Percentiles rank a stretch among this genome's conserved stretches.
Conservation (phyloP, 1,139 yeast species). For the Candida sp. region DNA sequence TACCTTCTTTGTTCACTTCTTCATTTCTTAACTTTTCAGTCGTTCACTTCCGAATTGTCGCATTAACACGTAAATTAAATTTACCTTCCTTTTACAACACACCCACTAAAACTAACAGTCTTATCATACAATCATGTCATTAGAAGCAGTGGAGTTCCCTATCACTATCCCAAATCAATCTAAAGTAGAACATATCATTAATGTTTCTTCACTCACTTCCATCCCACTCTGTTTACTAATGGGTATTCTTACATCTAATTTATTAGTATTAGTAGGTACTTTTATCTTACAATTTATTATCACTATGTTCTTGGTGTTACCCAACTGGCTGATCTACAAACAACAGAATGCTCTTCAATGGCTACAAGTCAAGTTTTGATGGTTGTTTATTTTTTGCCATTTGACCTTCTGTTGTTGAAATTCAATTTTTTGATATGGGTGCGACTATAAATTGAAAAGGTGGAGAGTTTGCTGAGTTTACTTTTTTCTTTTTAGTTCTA, state of each 20-base stretch:
- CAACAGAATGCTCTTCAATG: conserved; percentile 9
- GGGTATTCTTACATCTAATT: conserved; percentile 9
- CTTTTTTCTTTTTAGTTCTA: background rate
- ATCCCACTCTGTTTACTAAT: conserved; percentile 7
- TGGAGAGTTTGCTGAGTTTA: background rate
- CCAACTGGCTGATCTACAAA: conserved; percentile 10
- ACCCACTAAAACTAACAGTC: too few relatives aligned
- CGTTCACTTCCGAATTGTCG: too few relatives aligned
- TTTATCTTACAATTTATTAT: conserved; percentile 9
- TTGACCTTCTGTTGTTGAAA: background rate
- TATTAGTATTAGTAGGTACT: conserved; percentile 6
- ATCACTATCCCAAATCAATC: conserved; percentile 13
- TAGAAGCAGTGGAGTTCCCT: conserved; percentile 10
- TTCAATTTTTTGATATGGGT: background rate
- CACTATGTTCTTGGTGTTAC: conserved; percentile 9
- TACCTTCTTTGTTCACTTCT: too few relatives aligned
- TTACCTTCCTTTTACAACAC: too few relatives aligned
- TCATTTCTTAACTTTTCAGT: too few relatives aligned
- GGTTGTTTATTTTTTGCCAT: background rate
- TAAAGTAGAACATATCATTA: conserved; percentile 8
- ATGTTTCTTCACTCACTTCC: conserved; percentile 7
- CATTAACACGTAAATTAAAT: too few relatives aligned
- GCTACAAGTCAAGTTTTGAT: conserved; percentile 9
- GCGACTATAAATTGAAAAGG: background rate
- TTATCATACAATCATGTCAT: background rate